phyloP scores from a whole-genome alignment of 192 early-diverging fungal species.

The Nowakowskiella sp. region DNA sequence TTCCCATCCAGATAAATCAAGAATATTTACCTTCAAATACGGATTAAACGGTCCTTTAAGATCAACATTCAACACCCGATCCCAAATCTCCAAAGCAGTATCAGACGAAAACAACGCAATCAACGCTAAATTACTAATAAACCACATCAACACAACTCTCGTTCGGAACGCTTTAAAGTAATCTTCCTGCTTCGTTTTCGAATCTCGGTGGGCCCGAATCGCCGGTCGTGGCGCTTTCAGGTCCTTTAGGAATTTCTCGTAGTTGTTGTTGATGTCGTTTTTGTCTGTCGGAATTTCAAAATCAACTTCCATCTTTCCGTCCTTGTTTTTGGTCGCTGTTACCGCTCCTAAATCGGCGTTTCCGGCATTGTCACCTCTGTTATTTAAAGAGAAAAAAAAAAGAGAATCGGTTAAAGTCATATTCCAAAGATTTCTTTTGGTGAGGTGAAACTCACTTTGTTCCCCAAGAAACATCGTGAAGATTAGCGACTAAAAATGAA shows the following conservation, averaged over 20 bases:
- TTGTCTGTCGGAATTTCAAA: conserved; percentile 37
- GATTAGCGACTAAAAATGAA: conserved; percentile 35
- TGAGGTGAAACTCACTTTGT: conserved; percentile 22
- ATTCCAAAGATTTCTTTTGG: not conserved
- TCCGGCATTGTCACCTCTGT: conserved; percentile 31
- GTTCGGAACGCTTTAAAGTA: conserved; percentile 44
- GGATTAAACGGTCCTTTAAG: conserved; percentile 44
- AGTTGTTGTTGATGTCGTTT: conserved; percentile 36
- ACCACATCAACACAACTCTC: conserved; percentile 37
- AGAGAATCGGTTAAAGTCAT: not conserved
- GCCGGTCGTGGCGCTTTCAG: not conserved
- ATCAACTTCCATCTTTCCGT: conserved; percentile 18
- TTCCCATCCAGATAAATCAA: no score
- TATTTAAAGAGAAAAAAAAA: conserved; percentile 1
- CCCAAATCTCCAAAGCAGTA: no score
- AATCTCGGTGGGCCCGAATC: conserved; percentile 17
- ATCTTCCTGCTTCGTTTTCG: conserved; percentile 34
- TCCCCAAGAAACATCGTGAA: conserved; percentile 53
- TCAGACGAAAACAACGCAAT: conserved; percentile 32
- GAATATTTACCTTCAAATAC: conserved; percentile 46
- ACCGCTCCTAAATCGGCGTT: conserved; percentile 24
- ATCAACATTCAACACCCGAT: conserved; percentile 11
- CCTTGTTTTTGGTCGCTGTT: conserved; percentile 11
- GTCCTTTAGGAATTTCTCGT: conserved; percentile 27
- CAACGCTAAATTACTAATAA: conserved; percentile 33